These are phyloP conservation scores for Neltuma alba DNA, from an alignment of 306 rosid species.

Conservation along the genomic window DNA sequence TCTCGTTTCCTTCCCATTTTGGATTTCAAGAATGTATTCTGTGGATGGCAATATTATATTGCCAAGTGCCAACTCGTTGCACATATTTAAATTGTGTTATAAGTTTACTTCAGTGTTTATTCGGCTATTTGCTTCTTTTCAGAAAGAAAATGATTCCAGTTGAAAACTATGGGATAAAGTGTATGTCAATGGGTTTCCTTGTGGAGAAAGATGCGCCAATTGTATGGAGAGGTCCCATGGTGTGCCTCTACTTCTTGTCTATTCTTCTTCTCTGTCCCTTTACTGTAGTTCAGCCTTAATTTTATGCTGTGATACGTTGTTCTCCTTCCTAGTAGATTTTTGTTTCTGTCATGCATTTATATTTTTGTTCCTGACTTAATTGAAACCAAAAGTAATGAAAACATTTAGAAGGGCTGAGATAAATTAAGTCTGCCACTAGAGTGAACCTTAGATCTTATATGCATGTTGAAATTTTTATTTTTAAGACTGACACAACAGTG, in stretches of 20 bases:
- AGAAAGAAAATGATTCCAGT: constrained; percentile 95
- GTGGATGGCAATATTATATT: background rate
- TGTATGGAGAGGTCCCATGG: constrained; percentile 99
- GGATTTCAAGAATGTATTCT: background rate
- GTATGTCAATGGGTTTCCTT: constrained; percentile 96
- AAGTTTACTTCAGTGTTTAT: constrained; percentile 22
- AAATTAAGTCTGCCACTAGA: background rate
- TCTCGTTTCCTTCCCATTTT: constrained; percentile 9
- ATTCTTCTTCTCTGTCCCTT: constrained; percentile 5
- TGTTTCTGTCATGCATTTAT: background rate
- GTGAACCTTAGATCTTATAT: background rate
- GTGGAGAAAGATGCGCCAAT: constrained; percentile 90
- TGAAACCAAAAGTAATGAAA: background rate
- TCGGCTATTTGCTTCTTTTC: constrained; percentile 39
- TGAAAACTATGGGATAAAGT: constrained; percentile 86
- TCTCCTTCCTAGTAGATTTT: background rate
- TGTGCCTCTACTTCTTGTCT: constrained; percentile 44
- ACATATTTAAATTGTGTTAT: background rate
- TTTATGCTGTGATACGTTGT: background rate
- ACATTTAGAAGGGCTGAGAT: background rate
- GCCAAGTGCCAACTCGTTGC: background rate
- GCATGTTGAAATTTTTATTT: background rate
- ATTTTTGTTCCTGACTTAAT: background rate
- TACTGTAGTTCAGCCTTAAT: background rate
- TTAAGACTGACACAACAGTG: background rate